A percentile compares a stretch with the other conserved stretches of the same genome.
phyloP scores from a whole-genome alignment of 345 rosid species.

The Populus simonii region DNA sequence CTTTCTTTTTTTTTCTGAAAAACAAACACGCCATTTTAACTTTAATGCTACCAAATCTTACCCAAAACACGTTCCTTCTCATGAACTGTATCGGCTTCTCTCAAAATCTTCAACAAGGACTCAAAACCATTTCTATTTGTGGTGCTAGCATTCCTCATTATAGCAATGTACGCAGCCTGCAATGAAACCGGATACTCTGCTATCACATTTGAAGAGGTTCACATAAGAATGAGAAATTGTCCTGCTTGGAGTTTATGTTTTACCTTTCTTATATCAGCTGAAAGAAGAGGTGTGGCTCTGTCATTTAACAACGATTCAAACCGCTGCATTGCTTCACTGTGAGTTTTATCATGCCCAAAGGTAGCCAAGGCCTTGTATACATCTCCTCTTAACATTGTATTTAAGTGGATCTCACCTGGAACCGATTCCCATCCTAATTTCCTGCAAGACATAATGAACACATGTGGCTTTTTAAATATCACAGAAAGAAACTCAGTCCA shows the following conservation, averaged over 20 bases:
- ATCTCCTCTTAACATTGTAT: constrained; percentile 38
- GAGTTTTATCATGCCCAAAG: constrained; percentile 29
- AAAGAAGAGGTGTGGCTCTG: constrained; percentile 25
- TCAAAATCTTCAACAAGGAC: constrained; percentile 36
- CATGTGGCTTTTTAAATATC: background rate
- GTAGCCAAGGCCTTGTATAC: constrained; percentile 28
- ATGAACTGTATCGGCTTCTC: constrained; percentile 42
- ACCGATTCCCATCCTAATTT: constrained; percentile 36
- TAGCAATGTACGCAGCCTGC: constrained; percentile 45
- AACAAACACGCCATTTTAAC: background rate
- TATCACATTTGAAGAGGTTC: background rate
- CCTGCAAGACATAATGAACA: constrained; percentile 14
- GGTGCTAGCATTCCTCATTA: constrained; percentile 34
- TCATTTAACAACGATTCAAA: constrained; percentile 30
- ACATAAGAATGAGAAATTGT: background rate
- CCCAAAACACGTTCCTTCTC: constrained; percentile 42
- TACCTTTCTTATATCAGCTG: constrained; percentile 40
- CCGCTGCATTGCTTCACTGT: constrained; percentile 26
- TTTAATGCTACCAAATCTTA: constrained; percentile 9
- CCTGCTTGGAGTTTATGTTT: background rate
- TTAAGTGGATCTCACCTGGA: constrained; percentile 33
- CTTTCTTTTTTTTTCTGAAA: background rate
- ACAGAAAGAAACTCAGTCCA: background rate
- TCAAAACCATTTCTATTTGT: constrained; percentile 32
- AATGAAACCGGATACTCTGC: background rate